These are phyloP conservation scores for Solanum pinnatisectum DNA, from an alignment of 257 asterid genomes.

Conservation along the genomic window DNA sequence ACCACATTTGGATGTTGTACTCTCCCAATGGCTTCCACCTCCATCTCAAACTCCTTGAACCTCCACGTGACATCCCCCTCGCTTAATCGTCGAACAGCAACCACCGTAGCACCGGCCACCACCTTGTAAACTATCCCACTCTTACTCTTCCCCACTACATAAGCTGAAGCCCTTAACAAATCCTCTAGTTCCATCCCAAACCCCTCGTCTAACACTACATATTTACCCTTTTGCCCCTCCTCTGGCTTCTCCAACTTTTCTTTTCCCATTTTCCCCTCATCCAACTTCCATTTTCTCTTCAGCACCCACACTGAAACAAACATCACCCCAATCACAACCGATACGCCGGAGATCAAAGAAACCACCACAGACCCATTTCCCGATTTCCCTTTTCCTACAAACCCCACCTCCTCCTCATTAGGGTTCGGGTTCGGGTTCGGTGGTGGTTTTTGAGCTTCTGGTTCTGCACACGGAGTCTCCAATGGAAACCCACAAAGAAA, in stretches of 20 bases:
- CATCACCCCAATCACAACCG: slow-evolving; percentile 43
- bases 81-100: slow-evolving; percentile 81
- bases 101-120: slow-evolving; percentile 60
- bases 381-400: slow-evolving; percentile 16
- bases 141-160: slow-evolving; percentile 90
- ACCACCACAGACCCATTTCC: slow-evolving; percentile 34
- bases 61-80: slow-evolving; percentile 64
- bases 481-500: slow-evolving; percentile 88
- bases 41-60: slow-evolving; percentile 80
- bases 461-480: slow-evolving; percentile 38
- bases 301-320: slow-evolving; percentile 48
- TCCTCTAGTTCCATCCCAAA: slow-evolving; percentile 82
- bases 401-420: slow-evolving; percentile 26
- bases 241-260: slow-evolving; percentile 30
- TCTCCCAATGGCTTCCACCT: slow-evolving; percentile 68
- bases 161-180: slow-evolving; percentile 93
- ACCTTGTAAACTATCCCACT: slow-evolving; percentile 89
- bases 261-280: slow-evolving; percentile 27
- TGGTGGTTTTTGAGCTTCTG: slow-evolving; percentile 55
- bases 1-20: slow-evolving; percentile 80
- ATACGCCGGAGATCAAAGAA: slow-evolving; percentile 52
- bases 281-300: slow-evolving; percentile 41
- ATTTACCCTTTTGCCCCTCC: slow-evolving; percentile 78
- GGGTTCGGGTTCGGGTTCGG: slow-evolving; percentile 43
- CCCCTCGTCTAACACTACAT: slow-evolving; percentile 63